Conservation (phyloP, 208 protist species). For the Strigomonas galati region DNA sequence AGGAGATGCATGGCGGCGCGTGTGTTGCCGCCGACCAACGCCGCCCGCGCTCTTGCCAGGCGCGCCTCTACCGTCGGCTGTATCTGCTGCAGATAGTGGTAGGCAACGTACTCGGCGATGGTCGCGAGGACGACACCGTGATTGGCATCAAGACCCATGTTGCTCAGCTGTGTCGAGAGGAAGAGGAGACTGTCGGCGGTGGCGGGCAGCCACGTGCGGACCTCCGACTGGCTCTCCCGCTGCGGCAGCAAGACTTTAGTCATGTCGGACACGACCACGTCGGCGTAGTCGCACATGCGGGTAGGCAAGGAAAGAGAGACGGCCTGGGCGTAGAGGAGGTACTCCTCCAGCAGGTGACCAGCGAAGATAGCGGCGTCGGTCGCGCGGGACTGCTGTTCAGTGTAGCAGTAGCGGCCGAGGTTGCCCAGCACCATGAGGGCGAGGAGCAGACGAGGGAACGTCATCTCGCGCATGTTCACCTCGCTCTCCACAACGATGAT, state of each 20-base stretch:
- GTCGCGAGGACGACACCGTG: constrained; percentile 51
- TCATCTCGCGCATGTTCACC: constrained; percentile 6
- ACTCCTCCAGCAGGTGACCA: constrained; percentile 38
- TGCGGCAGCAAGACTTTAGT: constrained; percentile 23
- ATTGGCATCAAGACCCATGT: constrained; percentile 33
- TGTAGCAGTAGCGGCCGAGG: constrained; percentile 63
- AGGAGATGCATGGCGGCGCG: constrained; percentile 53
- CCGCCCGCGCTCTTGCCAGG: constrained; percentile 56
- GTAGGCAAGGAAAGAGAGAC: constrained; percentile 24
- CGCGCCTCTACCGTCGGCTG: constrained; percentile 51
- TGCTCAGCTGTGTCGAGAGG: constrained; percentile 45
- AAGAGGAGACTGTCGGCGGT: constrained; percentile 53
- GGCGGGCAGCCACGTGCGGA: constrained; percentile 28
- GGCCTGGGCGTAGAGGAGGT: constrained; percentile 1
- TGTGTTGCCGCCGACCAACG: constrained; percentile 50
- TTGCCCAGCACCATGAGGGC: constrained; percentile 44
- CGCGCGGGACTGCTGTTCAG: constrained; percentile 42
- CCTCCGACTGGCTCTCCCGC: constrained; percentile 16
- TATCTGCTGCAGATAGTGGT: constrained; percentile 37
- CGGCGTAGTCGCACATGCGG: constrained; percentile 37
- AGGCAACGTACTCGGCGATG: constrained; percentile 67
- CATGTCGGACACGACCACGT: constrained; percentile 20
- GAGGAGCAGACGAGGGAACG: constrained; percentile 38
- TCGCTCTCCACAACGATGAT: constrained; percentile 12
- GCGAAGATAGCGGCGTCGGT: constrained; percentile 53